Evolutionary conservation across 2,329 filamentous ascomycete species (phyloP).

Genomic region (Aspergillus ochraceoroseus): DNA sequence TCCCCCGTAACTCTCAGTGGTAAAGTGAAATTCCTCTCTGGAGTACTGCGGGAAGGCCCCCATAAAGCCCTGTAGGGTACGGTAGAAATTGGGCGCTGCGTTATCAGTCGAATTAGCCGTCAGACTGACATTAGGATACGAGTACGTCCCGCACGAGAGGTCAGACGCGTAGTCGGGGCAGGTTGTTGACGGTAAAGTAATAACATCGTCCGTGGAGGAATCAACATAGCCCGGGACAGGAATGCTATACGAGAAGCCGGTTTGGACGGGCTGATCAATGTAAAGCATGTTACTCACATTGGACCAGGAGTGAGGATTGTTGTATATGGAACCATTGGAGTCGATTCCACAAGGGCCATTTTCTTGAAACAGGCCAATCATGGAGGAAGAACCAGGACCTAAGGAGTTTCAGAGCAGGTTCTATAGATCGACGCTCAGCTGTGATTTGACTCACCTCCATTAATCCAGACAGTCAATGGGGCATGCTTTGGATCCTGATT

Average conservation of each 20-base stretch:
- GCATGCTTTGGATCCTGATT: constrained; percentile 21
- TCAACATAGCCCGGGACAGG: constrained; percentile 9
- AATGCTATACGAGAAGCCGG: constrained; percentile 18
- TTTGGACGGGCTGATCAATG: constrained; percentile 23
- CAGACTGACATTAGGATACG: background rate
- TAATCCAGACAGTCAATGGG: constrained; percentile 23
- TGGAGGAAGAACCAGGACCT: constrained; percentile 28
- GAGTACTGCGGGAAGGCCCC: constrained; percentile 11
- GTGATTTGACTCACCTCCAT: constrained; percentile 19
- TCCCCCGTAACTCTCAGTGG: constrained; percentile 9
- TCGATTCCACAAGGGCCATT: constrained; percentile 29
- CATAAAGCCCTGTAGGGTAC: constrained; percentile 11
- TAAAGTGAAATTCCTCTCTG: constrained; percentile 8
- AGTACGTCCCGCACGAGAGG: background rate
- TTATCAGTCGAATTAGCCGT: constrained; percentile 5
- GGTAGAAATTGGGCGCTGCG: constrained; percentile 10
- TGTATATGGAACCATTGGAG: constrained; percentile 20
- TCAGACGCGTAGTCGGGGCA: constrained; percentile 3
- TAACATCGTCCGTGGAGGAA: constrained; percentile 2
- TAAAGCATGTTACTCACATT: constrained; percentile 25
- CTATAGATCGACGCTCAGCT: no score
- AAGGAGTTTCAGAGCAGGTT: background rate
- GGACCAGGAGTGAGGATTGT: constrained; percentile 22
- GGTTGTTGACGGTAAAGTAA: constrained; percentile 1
- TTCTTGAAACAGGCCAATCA: constrained; percentile 36